Base-by-base conservation (phyloP, 495 filamentous ascomycete species). In the Aspergillus diversus region DNA sequence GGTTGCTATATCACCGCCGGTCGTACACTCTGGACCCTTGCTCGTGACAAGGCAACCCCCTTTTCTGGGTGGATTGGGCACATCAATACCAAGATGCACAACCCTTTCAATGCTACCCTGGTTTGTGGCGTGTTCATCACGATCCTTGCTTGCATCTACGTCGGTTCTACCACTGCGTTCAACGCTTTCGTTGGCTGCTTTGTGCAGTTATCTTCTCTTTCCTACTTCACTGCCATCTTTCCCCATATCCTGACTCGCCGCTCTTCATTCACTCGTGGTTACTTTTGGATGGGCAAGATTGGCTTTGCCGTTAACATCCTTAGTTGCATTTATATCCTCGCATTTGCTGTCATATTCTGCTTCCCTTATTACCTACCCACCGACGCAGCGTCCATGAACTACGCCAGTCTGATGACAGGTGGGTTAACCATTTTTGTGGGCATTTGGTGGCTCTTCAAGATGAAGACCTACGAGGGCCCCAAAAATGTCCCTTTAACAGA, bases 21-120 rank as follows among this genome's bases (percentile, higher is more conserved):
- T n/a, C 87, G 92, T n/a, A 89, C 87, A n/a, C 86, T 90, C 65
- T 96, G 92, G 92, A 87, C 90, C 3, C 82, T 96, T 12, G 86
- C 90, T 37, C 87, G 92, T 37, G 92, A 96, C 71, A 81, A 86
- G 15, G 81, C 80, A 12, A 82, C 79, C 5, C 81, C 81, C 0
- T 84, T 80, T 70, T 57, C 71, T 9, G 60, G 63, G 11, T 79
- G 73, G 69, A 66, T 81, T 15, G 70, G 76, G 16, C 72, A 60
- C 13, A 75, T 84, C 71, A 73, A 74, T 65, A 60, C 66, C 33
- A 77, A 55, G 1, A 80, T 85, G 35, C 82, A 84, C 42, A 90
- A 86, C 66, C 92, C 92, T 0, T 79, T 92, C 55, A 83, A 86
- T 57, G 84, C 91, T 0, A 92, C 89, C 0, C 60, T 94, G 77